Evolutionary conservation across 2,329 filamentous ascomycete genomes (phyloP), one percentile per base, ranked within the genome.

Genomic region (Exophiala alcalophila): DNA sequence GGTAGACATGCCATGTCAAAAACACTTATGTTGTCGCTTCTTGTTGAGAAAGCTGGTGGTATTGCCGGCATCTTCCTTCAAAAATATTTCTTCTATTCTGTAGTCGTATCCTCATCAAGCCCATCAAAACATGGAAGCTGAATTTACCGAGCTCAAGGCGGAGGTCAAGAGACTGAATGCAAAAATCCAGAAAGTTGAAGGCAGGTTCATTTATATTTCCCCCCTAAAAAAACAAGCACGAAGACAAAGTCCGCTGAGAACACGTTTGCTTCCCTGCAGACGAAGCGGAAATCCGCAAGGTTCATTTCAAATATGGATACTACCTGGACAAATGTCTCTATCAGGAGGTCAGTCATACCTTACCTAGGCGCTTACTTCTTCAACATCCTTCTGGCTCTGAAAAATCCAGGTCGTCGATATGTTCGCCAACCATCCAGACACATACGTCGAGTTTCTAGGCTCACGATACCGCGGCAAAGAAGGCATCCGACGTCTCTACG

Each of bases 241-340:
- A 16, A 16, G 5, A 16, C 9, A 3, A 6, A 18, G 4, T 5
- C 2, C 30, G 14, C 19, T 31, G 4, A 26, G 11, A 10, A 10
- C 5, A 7, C 23, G 15, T 12, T 12, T n/a, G 30, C 5, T 18
- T 23, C 4, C 19, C 11, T n/a, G 21, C 38, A 74, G 74, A 76
- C 44, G 72, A 77, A 56, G 69, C 72, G 24, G 71, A 77, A 50
- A 67, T 77, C 32, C 70, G 72, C 43, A 77, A 76, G 56, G 66
- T 72, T 3, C 74, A 78, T 55, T 74, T 73, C 64, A 77, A 73
- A 47, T 78, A 78, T 58, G 75, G 74, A 18, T 78, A 78, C 58
- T 78, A 78, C 56, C 64, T 78, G 18, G 75, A 78, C 61, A 78
- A 78, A 51, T 78, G 74, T 47, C 63, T 78, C 1, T 78, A 77